Base-by-base conservation (phyloP, 495 filamentous ascomycete genomes). In the Aspergillus cristatus region DNA sequence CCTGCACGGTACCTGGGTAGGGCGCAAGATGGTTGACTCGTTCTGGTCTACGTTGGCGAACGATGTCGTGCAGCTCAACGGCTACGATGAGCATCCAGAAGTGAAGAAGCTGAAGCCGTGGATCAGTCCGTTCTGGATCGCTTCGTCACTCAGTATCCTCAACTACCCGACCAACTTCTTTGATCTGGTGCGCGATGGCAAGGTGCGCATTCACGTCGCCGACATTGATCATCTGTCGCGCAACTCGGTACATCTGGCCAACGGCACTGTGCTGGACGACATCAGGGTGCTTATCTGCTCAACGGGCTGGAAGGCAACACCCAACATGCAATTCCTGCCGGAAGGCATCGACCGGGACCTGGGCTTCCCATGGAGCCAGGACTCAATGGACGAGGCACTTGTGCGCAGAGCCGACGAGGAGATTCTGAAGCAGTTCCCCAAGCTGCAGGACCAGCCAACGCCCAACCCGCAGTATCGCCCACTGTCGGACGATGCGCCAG, bases 131-230 rank as follows among this genome's bases (percentile, higher is more conserved):
- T 82, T 88, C 57, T 86, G 77, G 65, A 65, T 67, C 3, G 82
- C 71, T 2, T 68, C 63, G 1, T 68, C 68, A 7, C 67, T 84
- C 33, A 73, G 69, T 29, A 84, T 86, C 46, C 65, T 85, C 33
- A 86, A 86, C 57, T 86, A 83, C 40, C 68, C 71, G 0, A 75
- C 68, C 7, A 58, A 82, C 48, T 68, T 86, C 53, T 82, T 80
- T 50, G 72, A 79, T 11, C 53, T 74, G 1, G 61, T 88, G 14
- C 65, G 60, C 25, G 60, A 70, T 31, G 79, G 76, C 11, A 67
- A 60, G 6, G 70, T 87, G 2, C 68, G 76, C 43, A 63, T 78
- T 33, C 70, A 85, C 46, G 61, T 82, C 37, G 71, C 72, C 28
- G 76, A 84, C 43, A 65, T 89, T 14, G 59, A 62, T 1, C 50